Percentiles rank a stretch among this genome's conserved stretches.
Conservation (phyloP, 176 grass and related monocot genomes). For the Luzula sylvatica region DNA sequence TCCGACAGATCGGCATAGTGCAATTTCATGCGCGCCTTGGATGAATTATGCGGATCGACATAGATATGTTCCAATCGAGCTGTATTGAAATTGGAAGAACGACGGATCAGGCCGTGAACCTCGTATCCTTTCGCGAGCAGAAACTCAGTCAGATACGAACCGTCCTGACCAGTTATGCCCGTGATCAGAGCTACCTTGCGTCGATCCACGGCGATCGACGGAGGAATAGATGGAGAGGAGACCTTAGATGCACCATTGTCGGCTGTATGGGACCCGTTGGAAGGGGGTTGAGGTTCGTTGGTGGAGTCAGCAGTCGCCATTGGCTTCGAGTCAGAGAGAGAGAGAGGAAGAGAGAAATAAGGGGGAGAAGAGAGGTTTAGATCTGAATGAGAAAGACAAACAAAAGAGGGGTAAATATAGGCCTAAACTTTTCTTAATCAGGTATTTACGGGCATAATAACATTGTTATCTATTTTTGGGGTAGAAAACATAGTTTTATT, state of each 20-base stretch:
- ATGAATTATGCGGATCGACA: constrained; percentile 73
- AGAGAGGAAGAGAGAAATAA: not conserved
- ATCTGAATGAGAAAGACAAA: constrained; percentile 9
- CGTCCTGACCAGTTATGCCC: constrained; percentile 94
- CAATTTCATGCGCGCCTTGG: constrained; percentile 70
- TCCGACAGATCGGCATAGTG: constrained; percentile 99
- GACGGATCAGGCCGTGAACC: constrained; percentile 93
- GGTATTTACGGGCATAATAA: no score
- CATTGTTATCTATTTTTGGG: no score
- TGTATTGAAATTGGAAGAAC: constrained; percentile 99
- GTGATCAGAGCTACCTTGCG: constrained; percentile 87
- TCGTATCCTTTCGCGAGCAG: constrained; percentile 80
- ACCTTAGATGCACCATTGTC: not conserved
- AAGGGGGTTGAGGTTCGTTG: not conserved
- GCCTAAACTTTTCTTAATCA: no score
- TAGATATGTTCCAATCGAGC: constrained; percentile 81
- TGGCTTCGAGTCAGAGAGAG: constrained; percentile 5
- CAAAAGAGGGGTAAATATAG: not conserved
- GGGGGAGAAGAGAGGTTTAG: constrained; percentile 2
- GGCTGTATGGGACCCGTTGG: constrained; percentile 4
- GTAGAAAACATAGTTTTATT: no score
- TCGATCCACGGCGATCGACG: constrained; percentile 19
- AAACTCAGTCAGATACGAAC: constrained; percentile 89
- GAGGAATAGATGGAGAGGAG: constrained; percentile 11
- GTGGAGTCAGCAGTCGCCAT: constrained; percentile 13